phyloP scores from a whole-genome alignment of 352 stramenopile species.

The Phytophthora uliginosa region DNA sequence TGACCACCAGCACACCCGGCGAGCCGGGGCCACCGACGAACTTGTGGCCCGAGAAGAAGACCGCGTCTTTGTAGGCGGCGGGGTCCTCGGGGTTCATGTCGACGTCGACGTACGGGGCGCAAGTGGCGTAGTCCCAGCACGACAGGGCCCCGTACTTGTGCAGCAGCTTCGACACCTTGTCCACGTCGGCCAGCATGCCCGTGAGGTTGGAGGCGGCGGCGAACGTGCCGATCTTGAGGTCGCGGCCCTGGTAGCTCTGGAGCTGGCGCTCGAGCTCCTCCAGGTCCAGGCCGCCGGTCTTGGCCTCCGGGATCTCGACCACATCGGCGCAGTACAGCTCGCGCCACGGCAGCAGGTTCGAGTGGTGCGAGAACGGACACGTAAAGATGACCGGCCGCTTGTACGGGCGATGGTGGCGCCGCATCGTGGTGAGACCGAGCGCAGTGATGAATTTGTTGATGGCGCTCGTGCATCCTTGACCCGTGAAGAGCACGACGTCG shows the following conservation, averaged over 20 bases:
- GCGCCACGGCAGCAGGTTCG: conserved; percentile 97
- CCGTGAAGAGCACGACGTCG: conserved; percentile 97
- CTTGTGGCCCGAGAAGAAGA: conserved; percentile 98
- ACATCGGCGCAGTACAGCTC: conserved; percentile 90
- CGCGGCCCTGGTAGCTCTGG: conserved; percentile 50
- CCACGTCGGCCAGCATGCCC: conserved; percentile 91
- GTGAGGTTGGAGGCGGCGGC: conserved; percentile 97
- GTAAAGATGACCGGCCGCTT: conserved; percentile 91
- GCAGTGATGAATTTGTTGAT: conserved; percentile 87
- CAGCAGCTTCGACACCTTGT: conserved; percentile 90
- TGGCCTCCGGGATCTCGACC: conserved; percentile 74
- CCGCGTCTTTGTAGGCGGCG: conserved; percentile 91
- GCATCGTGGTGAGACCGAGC: conserved; percentile 64
- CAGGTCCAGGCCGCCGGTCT: conserved; percentile 66
- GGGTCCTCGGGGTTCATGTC: conserved; percentile 95
- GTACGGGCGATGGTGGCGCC: conserved; percentile 36
- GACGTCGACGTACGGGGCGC: conserved; percentile 93
- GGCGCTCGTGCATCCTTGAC: conserved; percentile 88
- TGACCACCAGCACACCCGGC: conserved; percentile 96
- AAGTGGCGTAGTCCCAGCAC: conserved; percentile 98
- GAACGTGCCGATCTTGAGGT: conserved; percentile 92
- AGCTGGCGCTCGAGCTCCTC: conserved; percentile 64
- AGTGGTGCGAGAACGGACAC: conserved; percentile 98
- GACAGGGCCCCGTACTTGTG: conserved; percentile 94
- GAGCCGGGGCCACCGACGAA: conserved; percentile 95